Conservation (phyloP, 148 eudicot species). For the Nepenthes gracilis region DNA sequence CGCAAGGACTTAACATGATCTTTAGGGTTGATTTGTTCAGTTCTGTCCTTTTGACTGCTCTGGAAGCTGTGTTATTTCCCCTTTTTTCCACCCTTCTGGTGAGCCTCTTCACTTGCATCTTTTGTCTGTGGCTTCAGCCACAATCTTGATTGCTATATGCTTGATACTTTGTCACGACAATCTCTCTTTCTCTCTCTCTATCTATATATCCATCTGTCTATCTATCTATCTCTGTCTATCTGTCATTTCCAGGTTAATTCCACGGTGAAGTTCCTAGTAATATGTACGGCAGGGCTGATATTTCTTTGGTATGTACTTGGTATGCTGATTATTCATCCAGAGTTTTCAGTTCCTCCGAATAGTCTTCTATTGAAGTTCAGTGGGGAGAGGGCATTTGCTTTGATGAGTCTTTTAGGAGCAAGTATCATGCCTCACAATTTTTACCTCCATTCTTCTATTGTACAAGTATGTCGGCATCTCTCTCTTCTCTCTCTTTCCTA, state of each 20-base stretch:
- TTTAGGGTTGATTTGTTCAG: constrained; percentile 62
- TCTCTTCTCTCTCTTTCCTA: constrained; percentile 9
- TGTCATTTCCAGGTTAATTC: constrained; percentile 41
- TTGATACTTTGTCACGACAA: too few relatives aligned
- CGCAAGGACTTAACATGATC: constrained; percentile 65
- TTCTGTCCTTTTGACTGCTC: constrained; percentile 56
- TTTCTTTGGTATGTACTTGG: constrained; percentile 48
- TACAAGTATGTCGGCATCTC: constrained; percentile 42
- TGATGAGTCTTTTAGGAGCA: constrained; percentile 96
- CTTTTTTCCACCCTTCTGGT: constrained; percentile 59
- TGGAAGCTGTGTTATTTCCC: constrained; percentile 59
- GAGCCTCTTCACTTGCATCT: constrained; percentile 14
- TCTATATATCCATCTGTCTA: background rate
- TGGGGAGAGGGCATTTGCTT: constrained; percentile 75
- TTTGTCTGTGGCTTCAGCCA: too few relatives aligned
- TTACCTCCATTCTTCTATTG: constrained; percentile 88
- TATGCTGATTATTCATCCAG: constrained; percentile 54
- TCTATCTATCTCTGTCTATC: background rate
- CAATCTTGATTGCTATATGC: too few relatives aligned
- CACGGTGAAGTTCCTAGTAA: constrained; percentile 41
- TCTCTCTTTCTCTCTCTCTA: background rate
- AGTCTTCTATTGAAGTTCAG: constrained; percentile 49
- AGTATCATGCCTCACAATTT: constrained; percentile 89
- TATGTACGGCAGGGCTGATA: constrained; percentile 38
- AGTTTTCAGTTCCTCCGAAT: constrained; percentile 42